Evolutionary conservation across 2,329 filamentous ascomycete species (phyloP), one percentile per base, ranked within the genome.

Genomic region (Didymella keratinophila): DNA sequence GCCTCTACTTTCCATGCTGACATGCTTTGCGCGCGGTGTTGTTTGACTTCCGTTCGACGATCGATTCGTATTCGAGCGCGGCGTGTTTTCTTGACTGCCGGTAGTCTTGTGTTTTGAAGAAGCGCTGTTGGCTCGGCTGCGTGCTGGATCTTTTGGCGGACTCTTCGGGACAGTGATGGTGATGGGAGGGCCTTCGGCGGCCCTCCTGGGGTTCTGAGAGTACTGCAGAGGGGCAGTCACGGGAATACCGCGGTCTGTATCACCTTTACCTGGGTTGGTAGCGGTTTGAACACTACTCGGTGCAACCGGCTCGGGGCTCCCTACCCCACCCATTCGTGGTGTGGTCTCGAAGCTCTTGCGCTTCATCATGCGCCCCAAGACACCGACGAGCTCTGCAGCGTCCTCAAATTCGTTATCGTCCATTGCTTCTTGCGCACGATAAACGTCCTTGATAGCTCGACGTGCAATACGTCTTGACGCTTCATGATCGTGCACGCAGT

Each of bases 371-470:
- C 89, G 91, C 7, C 92, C 92, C 1, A 98, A 78, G 0, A 95
- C 88, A 1, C 90, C 89, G 9, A 98, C 93, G 12, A 97, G 83
- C 70, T 94, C 90, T 57, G 92, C 93, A 0, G 93, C 92, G 75
- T 98, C 95, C 64, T 90, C 87, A 73, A 97, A 99, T 82, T 95
- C 96, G 66, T 96, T 92, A 71, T 98, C 93, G 58, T 96, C 92
- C 87, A 98, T 94, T 20, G 91, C 92, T 76, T 97, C 93, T 52
- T 90, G 88, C 1, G 93, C 92, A 56, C 93, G 90, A 73, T 97
- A 97, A 1, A 97, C 94, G 68, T 97, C 92, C 41, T 90, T 85
- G 60, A 98, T 95, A 3, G 93, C 92, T 36, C 88, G 84, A 69
- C 91, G 89, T 11, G 95, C 94, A 14, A 97, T 78, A 52, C 86